Conservation (phyloP, 306 rosid species). For the Adenanthera pavonina region DNA sequence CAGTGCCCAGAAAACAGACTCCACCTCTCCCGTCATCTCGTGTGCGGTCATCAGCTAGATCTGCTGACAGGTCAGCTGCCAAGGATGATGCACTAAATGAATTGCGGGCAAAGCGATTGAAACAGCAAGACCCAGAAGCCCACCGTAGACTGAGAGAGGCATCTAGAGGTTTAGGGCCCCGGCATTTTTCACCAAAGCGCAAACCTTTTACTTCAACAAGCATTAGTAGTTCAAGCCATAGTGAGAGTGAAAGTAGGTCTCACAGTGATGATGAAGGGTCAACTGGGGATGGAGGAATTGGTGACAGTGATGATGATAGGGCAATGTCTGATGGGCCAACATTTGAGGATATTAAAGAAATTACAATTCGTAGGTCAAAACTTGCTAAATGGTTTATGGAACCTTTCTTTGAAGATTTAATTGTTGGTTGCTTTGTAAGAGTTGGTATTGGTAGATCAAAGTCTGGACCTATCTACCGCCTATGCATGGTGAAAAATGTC, state of each 20-base stretch:
- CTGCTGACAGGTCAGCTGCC: slow-evolving; percentile 82
- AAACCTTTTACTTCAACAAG: slow-evolving; percentile 63
- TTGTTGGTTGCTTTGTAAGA: slow-evolving; percentile 95
- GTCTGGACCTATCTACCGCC: slow-evolving; percentile 79
- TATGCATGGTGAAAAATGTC: slow-evolving; percentile 88
- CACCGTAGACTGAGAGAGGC: slow-evolving; percentile 61
- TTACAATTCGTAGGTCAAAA: slow-evolving; percentile 82
- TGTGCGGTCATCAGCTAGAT: slow-evolving; percentile 74
- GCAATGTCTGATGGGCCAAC: slow-evolving; percentile 58
- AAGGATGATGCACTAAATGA: slow-evolving; percentile 95
- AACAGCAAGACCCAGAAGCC: slow-evolving; percentile 86
- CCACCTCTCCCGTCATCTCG: slow-evolving; percentile 75
- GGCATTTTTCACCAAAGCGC: slow-evolving; percentile 60
- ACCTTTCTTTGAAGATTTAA: slow-evolving; percentile 94
- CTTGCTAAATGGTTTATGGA: slow-evolving; percentile 94
- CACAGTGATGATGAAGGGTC: slow-evolving; percentile 79
- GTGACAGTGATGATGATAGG: slow-evolving; percentile 84
- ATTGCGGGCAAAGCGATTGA: slow-evolving; percentile 87
- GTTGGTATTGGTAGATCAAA: slow-evolving; percentile 95
- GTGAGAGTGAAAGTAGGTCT: slow-evolving; percentile 83
- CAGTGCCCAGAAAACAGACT: slow-evolving; percentile 57
- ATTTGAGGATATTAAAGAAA: slow-evolving; percentile 80
- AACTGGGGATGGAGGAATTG: slow-evolving; percentile 72
- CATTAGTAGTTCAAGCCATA: slow-evolving; percentile 74
- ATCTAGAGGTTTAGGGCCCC: slow-evolving; percentile 58